phyloP scores from a whole-genome alignment of 345 rosid genomes.

The Syzygium aqueum region DNA sequence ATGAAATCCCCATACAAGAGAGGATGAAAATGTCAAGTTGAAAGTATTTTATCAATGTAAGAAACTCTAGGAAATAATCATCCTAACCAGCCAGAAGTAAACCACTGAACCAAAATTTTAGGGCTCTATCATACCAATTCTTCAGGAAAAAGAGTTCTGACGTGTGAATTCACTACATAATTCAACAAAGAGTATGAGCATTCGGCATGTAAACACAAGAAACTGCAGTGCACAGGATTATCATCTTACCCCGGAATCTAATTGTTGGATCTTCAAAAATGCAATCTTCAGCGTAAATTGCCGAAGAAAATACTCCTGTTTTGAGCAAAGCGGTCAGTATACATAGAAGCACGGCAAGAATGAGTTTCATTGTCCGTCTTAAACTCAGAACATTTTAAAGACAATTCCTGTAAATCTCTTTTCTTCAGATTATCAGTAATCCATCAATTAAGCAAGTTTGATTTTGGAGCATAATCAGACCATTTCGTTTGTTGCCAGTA shows the following conservation, averaged over 20 bases:
- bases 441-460: not conserved
- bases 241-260: constrained; percentile 56
- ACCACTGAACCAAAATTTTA: not conserved
- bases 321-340: not conserved
- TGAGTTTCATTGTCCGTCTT: not conserved
- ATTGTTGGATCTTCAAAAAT: constrained; percentile 91
- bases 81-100: not conserved
- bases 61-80: not conserved
- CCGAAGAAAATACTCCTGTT: constrained; percentile 60
- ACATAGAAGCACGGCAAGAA: not conserved
- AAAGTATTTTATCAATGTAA: not conserved
- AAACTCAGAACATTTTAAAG: not conserved
- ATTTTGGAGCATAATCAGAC: not conserved
- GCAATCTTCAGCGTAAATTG: constrained; percentile 61
- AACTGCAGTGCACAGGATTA: not conserved
- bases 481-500: not conserved
- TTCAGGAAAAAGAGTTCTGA: not conserved
- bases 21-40: not conserved
- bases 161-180: not conserved
- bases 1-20: not conserved
- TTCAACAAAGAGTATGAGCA: not conserved
- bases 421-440: not conserved
- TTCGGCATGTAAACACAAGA: not conserved
- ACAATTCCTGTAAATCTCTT: not conserved
- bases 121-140: not conserved